A percentile compares a stretch with the other conserved stretches of the same genome.
These are phyloP conservation scores for Candida adriatica DNA, from an alignment of 805 yeast genomes.

Conservation along the genomic window DNA sequence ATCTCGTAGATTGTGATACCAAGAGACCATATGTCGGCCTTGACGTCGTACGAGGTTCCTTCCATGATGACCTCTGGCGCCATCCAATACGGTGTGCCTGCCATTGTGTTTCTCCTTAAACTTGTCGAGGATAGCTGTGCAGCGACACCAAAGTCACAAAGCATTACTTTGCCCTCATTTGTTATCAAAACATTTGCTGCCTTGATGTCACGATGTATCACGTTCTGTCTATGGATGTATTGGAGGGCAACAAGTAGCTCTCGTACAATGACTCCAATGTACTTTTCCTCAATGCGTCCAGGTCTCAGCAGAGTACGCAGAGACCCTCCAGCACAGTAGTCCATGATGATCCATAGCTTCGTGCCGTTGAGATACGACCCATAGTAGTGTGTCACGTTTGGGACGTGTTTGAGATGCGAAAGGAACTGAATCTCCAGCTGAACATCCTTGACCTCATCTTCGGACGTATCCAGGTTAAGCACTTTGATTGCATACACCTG, in stretches of 20 bases:
- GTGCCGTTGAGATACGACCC: slow-evolving; percentile 85
- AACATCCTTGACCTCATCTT: slow-evolving; percentile 91
- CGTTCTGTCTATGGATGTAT: slow-evolving; percentile 81
- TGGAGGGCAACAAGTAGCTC: slow-evolving; percentile 74
- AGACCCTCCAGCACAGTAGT: slow-evolving; percentile 94
- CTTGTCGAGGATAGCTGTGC: slow-evolving; percentile 77
- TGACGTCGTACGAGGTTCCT: slow-evolving; percentile 79
- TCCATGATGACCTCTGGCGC: slow-evolving; percentile 97
- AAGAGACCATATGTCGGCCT: slow-evolving; percentile 95
- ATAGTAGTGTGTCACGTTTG: slow-evolving; percentile 89
- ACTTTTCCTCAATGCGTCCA: slow-evolving; percentile 80
- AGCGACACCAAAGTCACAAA: slow-evolving; percentile 98
- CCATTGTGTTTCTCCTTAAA: slow-evolving; percentile 86
- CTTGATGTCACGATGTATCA: slow-evolving; percentile 92
- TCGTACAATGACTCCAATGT: slow-evolving; percentile 76
- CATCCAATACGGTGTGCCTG: slow-evolving; percentile 98
- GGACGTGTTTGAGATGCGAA: slow-evolving; percentile 72
- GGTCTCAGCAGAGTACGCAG: slow-evolving; percentile 66
- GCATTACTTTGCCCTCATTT: slow-evolving; percentile 81
- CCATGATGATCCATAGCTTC: slow-evolving; percentile 97
- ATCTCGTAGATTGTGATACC: slow-evolving; percentile 93
- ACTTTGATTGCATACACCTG: slow-evolving; percentile 90
- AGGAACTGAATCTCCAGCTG: slow-evolving; percentile 88
- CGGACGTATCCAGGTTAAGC: slow-evolving; percentile 83
- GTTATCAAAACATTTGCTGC: slow-evolving; percentile 92